Percentiles rank a stretch among this genome's conserved stretches.
Conservation (phyloP, 345 rosid species). For the Kandelia obovata region DNA sequence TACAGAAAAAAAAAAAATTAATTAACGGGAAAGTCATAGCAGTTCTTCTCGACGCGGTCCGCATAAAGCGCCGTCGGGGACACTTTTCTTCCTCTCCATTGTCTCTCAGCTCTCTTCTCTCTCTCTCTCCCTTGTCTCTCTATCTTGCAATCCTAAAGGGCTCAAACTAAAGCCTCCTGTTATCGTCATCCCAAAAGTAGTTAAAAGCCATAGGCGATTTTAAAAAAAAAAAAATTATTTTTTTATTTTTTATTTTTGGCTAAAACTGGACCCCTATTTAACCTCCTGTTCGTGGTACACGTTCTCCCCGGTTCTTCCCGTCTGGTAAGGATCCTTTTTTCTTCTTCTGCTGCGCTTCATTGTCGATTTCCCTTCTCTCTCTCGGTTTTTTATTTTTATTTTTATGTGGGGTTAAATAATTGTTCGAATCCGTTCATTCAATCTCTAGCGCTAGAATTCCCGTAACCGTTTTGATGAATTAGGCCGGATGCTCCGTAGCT, state of each 20-base stretch:
- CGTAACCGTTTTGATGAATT: not conserved
- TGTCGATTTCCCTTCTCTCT: too few relatives aligned
- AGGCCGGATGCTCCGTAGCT: not conserved
- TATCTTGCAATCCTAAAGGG: not conserved
- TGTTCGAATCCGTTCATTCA: not conserved
- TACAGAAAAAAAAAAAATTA: too few relatives aligned
- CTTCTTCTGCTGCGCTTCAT: not conserved
- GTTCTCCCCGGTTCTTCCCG: slow-evolving; percentile 19
- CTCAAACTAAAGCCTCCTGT: too few relatives aligned
- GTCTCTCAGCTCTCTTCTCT: not conserved
- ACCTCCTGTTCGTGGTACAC: slow-evolving; percentile 3
- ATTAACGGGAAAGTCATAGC: not conserved
- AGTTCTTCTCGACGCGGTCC: not conserved
- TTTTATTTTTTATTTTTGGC: not conserved
- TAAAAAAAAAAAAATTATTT: not conserved
- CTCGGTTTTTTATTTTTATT: too few relatives aligned
- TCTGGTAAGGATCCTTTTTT: slow-evolving; percentile 17
- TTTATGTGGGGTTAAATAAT: not conserved
- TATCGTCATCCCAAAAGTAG: too few relatives aligned
- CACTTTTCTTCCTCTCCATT: not conserved
- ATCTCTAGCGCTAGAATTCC: not conserved
- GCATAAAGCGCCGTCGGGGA: not conserved
- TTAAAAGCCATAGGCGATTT: slow-evolving; percentile 1
- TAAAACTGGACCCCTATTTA: slow-evolving; percentile 1
- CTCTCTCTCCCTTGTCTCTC: not conserved